phyloP scores from a whole-genome alignment of 495 filamentous ascomycete species.

The Trichoderma parareesei region DNA sequence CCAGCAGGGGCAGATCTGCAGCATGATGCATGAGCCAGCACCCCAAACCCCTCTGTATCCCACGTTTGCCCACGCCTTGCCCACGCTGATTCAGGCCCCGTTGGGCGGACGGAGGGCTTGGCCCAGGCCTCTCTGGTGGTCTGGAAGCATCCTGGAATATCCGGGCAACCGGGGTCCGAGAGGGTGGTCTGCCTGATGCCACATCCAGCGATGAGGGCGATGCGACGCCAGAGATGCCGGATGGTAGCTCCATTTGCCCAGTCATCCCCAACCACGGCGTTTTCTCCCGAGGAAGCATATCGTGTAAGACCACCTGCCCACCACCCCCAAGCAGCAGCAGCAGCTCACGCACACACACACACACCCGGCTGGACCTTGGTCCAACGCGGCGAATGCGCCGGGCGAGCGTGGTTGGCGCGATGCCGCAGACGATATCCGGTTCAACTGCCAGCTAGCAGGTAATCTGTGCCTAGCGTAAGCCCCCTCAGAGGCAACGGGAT shows the following conservation, averaged over 20 bases:
- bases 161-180: background rate
- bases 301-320: background rate
- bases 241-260: background rate
- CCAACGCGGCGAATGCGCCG: background rate
- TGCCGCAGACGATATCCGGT: conserved; percentile 3
- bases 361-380: too few relatives aligned
- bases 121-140: background rate
- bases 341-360: too few relatives aligned
- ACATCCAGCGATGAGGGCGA: background rate
- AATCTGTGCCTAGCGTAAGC: conserved; percentile 7
- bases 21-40: conserved; percentile 4
- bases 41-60: conserved; percentile 3
- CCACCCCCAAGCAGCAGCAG: background rate
- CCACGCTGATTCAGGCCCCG: background rate
- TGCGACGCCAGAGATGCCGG: background rate
- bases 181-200: background rate
- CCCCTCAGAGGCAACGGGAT: background rate
- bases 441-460: background rate
- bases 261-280: background rate
- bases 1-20: conserved; percentile 7
- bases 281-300: background rate
- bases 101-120: conserved; percentile 1
- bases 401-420: background rate
- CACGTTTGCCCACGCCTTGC: conserved; percentile 8
- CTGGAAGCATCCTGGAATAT: conserved; percentile 9